These are phyloP conservation scores for Arthrobotrys entomopaga DNA, from an alignment of 2,329 filamentous ascomycete genomes.

Conservation along the genomic window DNA sequence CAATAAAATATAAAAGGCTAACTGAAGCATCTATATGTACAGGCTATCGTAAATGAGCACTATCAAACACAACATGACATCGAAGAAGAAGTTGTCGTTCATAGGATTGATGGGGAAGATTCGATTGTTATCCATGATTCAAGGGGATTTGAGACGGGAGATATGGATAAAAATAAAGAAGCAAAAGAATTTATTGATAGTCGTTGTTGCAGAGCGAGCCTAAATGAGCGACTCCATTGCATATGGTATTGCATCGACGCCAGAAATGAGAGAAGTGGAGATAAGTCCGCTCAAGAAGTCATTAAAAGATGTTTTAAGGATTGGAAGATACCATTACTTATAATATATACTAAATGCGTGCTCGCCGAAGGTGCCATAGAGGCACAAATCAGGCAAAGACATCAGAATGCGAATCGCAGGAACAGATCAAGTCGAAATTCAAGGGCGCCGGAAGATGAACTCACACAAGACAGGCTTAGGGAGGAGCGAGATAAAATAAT, in stretches of 20 bases:
- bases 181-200: conserved; percentile 19
- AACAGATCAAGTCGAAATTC: background rate
- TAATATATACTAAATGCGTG: conserved; percentile 19
- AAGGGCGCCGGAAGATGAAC: conserved; percentile 4
- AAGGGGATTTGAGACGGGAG: conserved; percentile 26
- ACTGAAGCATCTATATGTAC: too few relatives aligned
- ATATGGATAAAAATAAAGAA: conserved; percentile 20
- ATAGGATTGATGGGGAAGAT: conserved; percentile 22
- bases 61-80: conserved; percentile 27
- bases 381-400: conserved; percentile 5
- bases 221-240: conserved; percentile 26
- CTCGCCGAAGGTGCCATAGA: background rate
- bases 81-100: conserved; percentile 31
- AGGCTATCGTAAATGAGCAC: conserved; percentile 5
- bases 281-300: conserved; percentile 6
- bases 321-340: conserved; percentile 31
- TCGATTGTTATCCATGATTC: conserved; percentile 40
- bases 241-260: conserved; percentile 33
- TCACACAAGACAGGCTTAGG: background rate
- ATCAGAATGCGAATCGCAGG: too few relatives aligned
- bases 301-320: conserved; percentile 25
- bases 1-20: too few relatives aligned
- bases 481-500: background rate
- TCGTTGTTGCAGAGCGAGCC: conserved; percentile 3
- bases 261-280: background rate